Evolutionary conservation across 352 stramenopile genomes (phyloP), one percentile per base, ranked within the genome.

Genomic region (Globisporangium nunn): DNA sequence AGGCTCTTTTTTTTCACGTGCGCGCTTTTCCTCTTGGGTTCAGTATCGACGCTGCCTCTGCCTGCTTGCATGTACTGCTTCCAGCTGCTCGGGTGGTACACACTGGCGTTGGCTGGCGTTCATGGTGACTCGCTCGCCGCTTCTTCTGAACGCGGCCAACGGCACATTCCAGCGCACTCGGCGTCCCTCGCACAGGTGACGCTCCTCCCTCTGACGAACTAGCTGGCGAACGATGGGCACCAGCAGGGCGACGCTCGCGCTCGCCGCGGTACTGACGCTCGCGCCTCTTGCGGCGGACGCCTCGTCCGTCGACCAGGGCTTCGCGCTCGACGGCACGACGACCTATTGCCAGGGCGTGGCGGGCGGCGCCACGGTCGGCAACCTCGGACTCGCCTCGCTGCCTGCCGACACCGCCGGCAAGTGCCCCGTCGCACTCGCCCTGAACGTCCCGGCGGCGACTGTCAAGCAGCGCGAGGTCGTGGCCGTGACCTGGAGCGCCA

Each of bases 291-390:
- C 54, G 23, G 23, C 43, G 2, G 50, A 53, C 6, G 73, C 58
- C 11, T 61, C 58, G 35, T 76, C 83, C 60, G 81, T 91, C 23
- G 81, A 91, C 59, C 70, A 68, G 49, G 79, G 78, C 14, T 92
- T 85, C 54, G 72, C 65, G 29, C 62, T 75, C 44, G 78, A 92
- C 52, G 79, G 81, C 39, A 33, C 61, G 4, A 85, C 75, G 28
- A 92, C 81, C 7, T 92, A 92, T 63, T 92, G 81, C 63, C 73
- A 88, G 68, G 81, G 79, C 54, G 56, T 83, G 18, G 67, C 53
- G 35, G 43, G 46, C 31, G 41, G 39, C 35, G 62, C 52, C 8
- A 18, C 50, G 11, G 64, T 63, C 30, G 67, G 65, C 12, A 70
- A 65, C 28, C 66, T 86, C 11, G 69, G 33, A 17, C 85, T 90